Evolutionary conservation across 139 green algal species (phyloP).

Genomic region (Ettlia oleoabundans): DNA sequence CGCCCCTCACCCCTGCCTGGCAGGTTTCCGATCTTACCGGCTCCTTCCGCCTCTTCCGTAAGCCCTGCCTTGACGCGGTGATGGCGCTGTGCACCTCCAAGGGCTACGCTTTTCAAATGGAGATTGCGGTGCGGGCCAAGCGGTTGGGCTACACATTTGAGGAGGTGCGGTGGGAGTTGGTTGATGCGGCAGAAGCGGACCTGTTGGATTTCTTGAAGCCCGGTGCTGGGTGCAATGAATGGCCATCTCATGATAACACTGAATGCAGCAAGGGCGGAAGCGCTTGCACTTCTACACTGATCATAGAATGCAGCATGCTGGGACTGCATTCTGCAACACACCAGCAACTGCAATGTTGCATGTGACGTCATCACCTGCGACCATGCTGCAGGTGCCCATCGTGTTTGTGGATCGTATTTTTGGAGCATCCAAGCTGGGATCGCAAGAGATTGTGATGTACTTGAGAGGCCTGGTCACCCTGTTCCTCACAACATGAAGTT

Average conservation of each 20-base stretch:
- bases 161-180: conserved; percentile 64
- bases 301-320: too few species aligned
- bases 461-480: conserved; percentile 86
- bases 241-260: too few species aligned
- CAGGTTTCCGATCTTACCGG: conserved; percentile 91
- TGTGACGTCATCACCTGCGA: not conserved
- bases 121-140: conserved; percentile 91
- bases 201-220: too few species aligned
- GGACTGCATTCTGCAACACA: too few species aligned
- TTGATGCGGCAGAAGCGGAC: too few species aligned
- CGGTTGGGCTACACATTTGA: conserved; percentile 61
- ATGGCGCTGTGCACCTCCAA: conserved; percentile 51
- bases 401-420: conserved; percentile 98
- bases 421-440: conserved; percentile 92
- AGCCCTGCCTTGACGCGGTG: conserved; percentile 58
- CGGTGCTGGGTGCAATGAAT: not conserved
- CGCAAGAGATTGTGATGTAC: conserved; percentile 86
- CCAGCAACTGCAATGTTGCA: too few species aligned
- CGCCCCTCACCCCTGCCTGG: too few species aligned
- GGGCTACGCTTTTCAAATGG: conserved; percentile 97
- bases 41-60: conserved; percentile 91
- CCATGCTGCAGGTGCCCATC: conserved; percentile 68
- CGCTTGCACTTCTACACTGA: too few species aligned
- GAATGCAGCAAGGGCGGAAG: too few species aligned
- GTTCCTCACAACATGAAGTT: conserved; percentile 86